Base-by-base conservation (phyloP, 108 stramenopile genomes). In the Nitzschia sp. region DNA sequence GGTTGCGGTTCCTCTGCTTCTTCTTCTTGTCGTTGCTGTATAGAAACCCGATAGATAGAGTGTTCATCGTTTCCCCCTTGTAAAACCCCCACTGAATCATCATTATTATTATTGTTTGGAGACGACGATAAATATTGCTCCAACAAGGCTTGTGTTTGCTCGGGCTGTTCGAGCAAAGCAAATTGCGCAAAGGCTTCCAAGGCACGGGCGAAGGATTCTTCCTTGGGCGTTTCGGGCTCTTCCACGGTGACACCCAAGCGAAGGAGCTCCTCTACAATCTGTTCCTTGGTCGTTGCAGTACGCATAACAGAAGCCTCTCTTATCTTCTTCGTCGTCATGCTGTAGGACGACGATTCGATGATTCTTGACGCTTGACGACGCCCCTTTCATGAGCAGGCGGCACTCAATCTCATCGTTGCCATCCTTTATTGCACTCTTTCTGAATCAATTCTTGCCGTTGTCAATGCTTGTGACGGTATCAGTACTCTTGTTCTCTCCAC, bases 41-140 rank as follows among this genome's bases (percentile, higher is more conserved):
- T 72, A 21, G 44, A 33, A 16, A 85, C 67, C 22, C 87, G 77
- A 69, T 88, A 88, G 17, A 88, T 88, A 0, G 67, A 66, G 60
- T 73, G 58, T 11, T 59, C 46, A 45, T 81, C 77, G 54, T 58
- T 74, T 5, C 87, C 87, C 13, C 87, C 87, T 63, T 81, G 80
- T 45, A 88, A 63, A 45, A 71, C 76, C 0, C 87, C 87, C 13
- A 71, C 60, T n/a, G n/a, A n/a, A n/a, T n/a, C n/a, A n/a, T n/a
- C n/a, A n/a, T n/a, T n/a, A n/a, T n/a, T n/a, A n/a, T n/a, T n/a
- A 11, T 5, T 5, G 9, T 8, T 5, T n/a, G 48, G 19, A 9
- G 60, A 25, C 1, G 31, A 17, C 19, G 16, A 28, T 44, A 81
- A 68, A 41, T 87, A 65, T 13, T 65, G 54, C 29, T 85, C 79